Evolutionary conservation across 1,139 yeast genomes (phyloP).

Genomic region (Casaregolazyma suthepensis): DNA sequence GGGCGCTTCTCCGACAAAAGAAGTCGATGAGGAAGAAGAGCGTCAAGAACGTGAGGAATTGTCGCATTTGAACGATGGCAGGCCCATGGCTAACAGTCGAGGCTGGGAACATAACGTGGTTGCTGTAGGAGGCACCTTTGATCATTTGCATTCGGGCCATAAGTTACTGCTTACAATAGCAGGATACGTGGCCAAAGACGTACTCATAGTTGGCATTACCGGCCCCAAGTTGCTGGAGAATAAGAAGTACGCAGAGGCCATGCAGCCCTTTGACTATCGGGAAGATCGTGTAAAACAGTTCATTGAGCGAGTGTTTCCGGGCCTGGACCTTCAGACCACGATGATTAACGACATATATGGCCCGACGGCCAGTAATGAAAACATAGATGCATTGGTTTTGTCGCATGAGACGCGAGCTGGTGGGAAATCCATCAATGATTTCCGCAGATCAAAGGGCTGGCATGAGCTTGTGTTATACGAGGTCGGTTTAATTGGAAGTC

Average conservation of each 20-base stretch:
- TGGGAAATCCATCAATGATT: slow-evolving; percentile 62
- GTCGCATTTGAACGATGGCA: slow-evolving; percentile 10
- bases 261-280: slow-evolving; percentile 57
- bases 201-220: slow-evolving; percentile 75
- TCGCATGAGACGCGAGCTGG: slow-evolving; percentile 78
- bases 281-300: slow-evolving; percentile 44
- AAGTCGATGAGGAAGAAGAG: slow-evolving; percentile 13
- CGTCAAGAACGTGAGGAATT: slow-evolving; percentile 13
- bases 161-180: slow-evolving; percentile 74
- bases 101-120: slow-evolving; percentile 24
- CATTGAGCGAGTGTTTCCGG: slow-evolving; percentile 42
- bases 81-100: slow-evolving; percentile 11
- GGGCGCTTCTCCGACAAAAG: background rate
- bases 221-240: slow-evolving; percentile 68
- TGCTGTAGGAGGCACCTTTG: slow-evolving; percentile 90
- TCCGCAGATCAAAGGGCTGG: slow-evolving; percentile 54
- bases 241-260: slow-evolving; percentile 62
- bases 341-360: slow-evolving; percentile 87
- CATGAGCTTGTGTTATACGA: slow-evolving; percentile 48
- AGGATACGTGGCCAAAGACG: slow-evolving; percentile 49
- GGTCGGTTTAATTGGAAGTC: slow-evolving; percentile 60
- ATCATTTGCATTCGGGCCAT: slow-evolving; percentile 95
- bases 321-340: slow-evolving; percentile 40
- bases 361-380: slow-evolving; percentile 76
- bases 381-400: slow-evolving; percentile 73